Base-by-base conservation (phyloP, 2,329 filamentous ascomycete species). In the Aureobasidium sp. region DNA sequence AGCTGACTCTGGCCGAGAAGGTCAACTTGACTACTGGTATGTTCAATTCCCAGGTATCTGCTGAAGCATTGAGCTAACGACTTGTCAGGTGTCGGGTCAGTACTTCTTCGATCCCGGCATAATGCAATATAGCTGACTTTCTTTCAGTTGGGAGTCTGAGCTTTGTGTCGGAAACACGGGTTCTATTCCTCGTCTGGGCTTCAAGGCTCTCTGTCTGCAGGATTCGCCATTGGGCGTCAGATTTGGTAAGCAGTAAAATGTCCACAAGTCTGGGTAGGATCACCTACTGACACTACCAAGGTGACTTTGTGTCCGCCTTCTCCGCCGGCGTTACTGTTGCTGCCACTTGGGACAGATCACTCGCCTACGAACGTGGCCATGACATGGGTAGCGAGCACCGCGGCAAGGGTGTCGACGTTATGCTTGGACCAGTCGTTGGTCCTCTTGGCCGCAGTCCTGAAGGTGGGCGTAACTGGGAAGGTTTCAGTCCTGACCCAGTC, bases 1-100 rank as follows among this genome's bases (percentile, higher is more conserved):
- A 90, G 66, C 71, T 95, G 70, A 95, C 89, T 0, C 76, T 95
- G 30, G 66, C 83, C 10, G 90, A 96, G 69, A 96, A 95, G 73
- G 89, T 97, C 69, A 97, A 97, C 68, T 68, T 98, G 59, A 97
- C 91, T 2, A 96, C 90, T 0, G 91, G 91, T 53, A 17, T 3
- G 48, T 29, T 35, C 7, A 7, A 3, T 3, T n/a, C 16, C 12
- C 5, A 12, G 7, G 6, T 2, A 3, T 3, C 5, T 10, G 4
- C 21, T 19, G 11, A 25, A 22, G 21, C 16, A 8, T 19, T 16
- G 10, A 32, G 19, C 48, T 52, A 42, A 52, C 21, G 6, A 7
- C 25, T 7, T 17, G 6, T 8, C n/a, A 53, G 50, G 50, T 68
- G 80, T 86, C 58, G 90, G 90, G 80, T 91, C 71, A 68, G 82